Evolutionary conservation across 73 alveolate species (phyloP), one percentile per base, ranked within the genome.

Genomic region (Blepharisma stoltei): DNA sequence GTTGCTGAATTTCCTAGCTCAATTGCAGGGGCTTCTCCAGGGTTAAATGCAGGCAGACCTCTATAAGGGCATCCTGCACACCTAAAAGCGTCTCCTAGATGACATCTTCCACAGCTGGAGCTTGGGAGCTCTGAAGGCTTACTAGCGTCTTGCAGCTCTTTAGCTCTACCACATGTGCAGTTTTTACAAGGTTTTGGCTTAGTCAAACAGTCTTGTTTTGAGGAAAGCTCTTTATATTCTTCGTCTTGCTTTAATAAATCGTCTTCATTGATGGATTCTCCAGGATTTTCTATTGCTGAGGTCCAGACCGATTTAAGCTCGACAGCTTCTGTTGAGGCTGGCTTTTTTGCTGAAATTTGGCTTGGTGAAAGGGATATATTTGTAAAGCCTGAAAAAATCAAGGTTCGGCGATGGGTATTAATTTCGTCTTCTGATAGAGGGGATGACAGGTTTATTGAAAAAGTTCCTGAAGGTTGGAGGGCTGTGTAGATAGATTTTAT

Each of bases 21-120:
- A 9, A 8, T n/a, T 2, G 1, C 79, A 23, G 60, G 76, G 20
- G 18, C 60, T 69, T 87, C 91, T 6, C 95, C 95, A 1, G 88
- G 84, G 66, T 70, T 88, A 78, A 86, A 86, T 14, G 91, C 93
- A 5, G 93, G 89, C 41, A 78, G 60, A 23, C 98, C 98, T 32
- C 80, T 66, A 76, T 75, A 92, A 6, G 98, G 98, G 70, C 98
- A 92, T 21, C 88, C 41, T 43, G 95, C 98, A 78, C 98, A 92
- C 81, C 98, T 78, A 82, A 92, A 92, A n/a, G 98, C 98, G 78
- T 92, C 98, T 37, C 98, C 98, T 14, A 92, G 78, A 76, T 89
- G 89, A 79, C 98, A 92, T 76, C 82, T 92, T 45, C 98, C 98
- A 71, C 98, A 92, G 67, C 86, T 89, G 43, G 94, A 84, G 69